These are phyloP conservation scores for Trematosphaeria pertusa DNA, from an alignment of 2,329 filamentous ascomycete genomes.

Conservation along the genomic window DNA sequence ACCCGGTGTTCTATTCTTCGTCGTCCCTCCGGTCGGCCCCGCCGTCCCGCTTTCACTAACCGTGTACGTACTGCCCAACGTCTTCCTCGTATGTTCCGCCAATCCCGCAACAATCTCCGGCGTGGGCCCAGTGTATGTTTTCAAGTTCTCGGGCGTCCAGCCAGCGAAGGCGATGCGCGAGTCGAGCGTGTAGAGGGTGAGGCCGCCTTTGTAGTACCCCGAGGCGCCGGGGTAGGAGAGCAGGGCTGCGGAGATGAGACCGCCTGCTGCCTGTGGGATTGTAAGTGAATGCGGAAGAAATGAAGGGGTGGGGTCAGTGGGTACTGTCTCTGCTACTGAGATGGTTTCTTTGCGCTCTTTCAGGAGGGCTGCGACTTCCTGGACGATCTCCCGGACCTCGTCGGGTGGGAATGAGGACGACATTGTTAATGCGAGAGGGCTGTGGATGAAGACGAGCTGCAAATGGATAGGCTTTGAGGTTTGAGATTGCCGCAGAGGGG, in stretches of 20 bases:
- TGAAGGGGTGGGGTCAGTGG: background rate
- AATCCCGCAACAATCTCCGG: conserved; percentile 63
- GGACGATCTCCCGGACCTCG: conserved; percentile 52
- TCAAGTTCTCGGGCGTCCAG: conserved; percentile 63
- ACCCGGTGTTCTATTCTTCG: conserved; percentile 65
- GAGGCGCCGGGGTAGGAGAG: conserved; percentile 66
- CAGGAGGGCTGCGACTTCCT: conserved; percentile 61
- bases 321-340: conserved; percentile 67
- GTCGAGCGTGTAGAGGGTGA: conserved; percentile 67
- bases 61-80: conserved; percentile 63
- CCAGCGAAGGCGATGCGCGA: conserved; percentile 65
- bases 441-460: background rate
- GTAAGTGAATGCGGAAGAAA: conserved; percentile 1
- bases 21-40: conserved; percentile 65
- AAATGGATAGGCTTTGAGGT: background rate
- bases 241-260: conserved; percentile 65
- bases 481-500: background rate
- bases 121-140: conserved; percentile 65
- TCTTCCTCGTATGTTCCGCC: conserved; percentile 63
- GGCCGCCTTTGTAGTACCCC: conserved; percentile 65
- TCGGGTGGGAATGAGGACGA: conserved; percentile 50
- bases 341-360: conserved; percentile 64
- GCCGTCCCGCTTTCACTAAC: conserved; percentile 68
- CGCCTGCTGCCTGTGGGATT: conserved; percentile 64
- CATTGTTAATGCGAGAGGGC: conserved; percentile 22